Evolutionary conservation across 371 early-diverging fungal species (phyloP), one percentile per base, ranked within the genome.

Genomic region (Mortierella polycephala): DNA sequence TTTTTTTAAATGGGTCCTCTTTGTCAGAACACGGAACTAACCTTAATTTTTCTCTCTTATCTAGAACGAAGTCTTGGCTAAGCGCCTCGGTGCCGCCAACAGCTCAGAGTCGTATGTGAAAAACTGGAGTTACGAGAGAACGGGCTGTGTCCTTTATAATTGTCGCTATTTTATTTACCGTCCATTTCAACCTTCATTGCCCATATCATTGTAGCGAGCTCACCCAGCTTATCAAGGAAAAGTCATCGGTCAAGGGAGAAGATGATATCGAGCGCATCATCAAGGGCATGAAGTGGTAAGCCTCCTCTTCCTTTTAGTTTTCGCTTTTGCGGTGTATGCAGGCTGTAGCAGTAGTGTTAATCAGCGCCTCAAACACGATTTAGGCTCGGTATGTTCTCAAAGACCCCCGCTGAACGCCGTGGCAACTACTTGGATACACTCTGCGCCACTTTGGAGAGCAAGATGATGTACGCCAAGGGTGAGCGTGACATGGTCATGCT

Each of bases 401-500:
- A 83, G 50, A 85, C 81, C 23, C 77, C 74, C 44, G 93, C 89
- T 11, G 71, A 76, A 60, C 90, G 88, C 71, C 91, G 93, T 62
- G 94, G 94, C 57, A 95, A 91, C 76, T 87, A 92, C 64, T 87
- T 99, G 41, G 99, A 99, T 81, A 94, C 95, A 12, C 90, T 98
- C 74, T 98, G 98, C 84, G 95, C 95, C 8, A 93, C 95, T n/a
- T 88, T 99, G 57, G 96, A 98, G 85, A 88, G 92, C 49, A 95
- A 95, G 86, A 93, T 98, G 88, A 90, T 93, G 80, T 99, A 98
- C 74, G 92, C 83, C 50, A 87, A 90, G 68, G 92, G 90, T 54
- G 99, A 99, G 84, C 91, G 99, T 54, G 99, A 99, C 85, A 92
- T 98, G 93, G 96, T 98, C 54, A 89, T 94, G 71, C 90, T 99